Conservation (phyloP, 108 stramenopile species). For the Skeletonema menzelii region DNA sequence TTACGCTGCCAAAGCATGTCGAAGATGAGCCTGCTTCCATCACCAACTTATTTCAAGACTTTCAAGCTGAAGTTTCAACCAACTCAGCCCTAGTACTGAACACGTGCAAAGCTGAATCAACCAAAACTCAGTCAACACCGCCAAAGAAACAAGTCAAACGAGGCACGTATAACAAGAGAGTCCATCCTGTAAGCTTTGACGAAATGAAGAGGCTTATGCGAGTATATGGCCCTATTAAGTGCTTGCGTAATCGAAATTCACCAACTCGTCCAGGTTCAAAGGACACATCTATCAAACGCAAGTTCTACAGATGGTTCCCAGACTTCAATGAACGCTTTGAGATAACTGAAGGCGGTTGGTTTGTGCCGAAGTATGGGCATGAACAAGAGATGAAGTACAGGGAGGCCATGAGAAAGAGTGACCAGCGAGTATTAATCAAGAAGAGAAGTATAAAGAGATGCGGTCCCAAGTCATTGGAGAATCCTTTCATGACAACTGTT, state of each 20-base stretch:
- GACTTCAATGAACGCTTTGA: conserved; percentile 22
- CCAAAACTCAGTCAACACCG: not conserved
- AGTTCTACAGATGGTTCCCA: conserved; percentile 21
- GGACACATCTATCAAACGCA: conserved; percentile 5
- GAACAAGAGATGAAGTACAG: conserved; percentile 18
- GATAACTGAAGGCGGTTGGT: conserved; percentile 11
- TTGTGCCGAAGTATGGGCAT: conserved; percentile 20
- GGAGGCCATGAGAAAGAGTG: conserved; percentile 6
- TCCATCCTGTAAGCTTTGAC: not conserved
- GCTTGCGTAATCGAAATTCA: not conserved
- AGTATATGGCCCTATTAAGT: conserved; percentile 19
- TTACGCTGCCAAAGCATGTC: not conserved
- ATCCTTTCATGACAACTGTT: not conserved
- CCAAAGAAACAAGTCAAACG: not conserved
- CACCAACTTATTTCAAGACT: not conserved
- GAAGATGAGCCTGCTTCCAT: not conserved
- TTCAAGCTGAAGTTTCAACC: not conserved
- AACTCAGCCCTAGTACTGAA: not conserved
- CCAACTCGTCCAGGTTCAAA: not conserved
- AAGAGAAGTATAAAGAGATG: conserved; percentile 16
- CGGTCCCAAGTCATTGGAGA: not conserved
- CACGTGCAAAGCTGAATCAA: not conserved
- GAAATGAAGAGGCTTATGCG: conserved; percentile 15
- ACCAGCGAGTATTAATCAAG: conserved; percentile 8
- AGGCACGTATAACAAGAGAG: not conserved